Percentiles rank a stretch among this genome's conserved stretches.
Conservation (phyloP, 2,329 filamentous ascomycete species). For the Aspergillus sp. region DNA sequence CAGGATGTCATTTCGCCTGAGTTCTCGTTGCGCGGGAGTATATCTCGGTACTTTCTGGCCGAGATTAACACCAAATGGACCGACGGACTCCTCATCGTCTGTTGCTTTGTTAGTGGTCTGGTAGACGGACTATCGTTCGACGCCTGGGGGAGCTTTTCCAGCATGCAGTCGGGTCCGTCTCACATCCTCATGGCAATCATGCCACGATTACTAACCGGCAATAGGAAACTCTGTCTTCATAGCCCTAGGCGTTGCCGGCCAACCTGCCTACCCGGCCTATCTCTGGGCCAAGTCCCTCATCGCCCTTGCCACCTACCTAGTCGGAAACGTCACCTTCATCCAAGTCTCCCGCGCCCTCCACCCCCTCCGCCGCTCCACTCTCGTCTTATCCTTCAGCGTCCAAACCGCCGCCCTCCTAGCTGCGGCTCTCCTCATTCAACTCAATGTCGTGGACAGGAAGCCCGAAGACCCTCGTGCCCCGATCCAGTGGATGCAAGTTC, state of each 20-base stretch:
- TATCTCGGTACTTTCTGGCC: not conserved
- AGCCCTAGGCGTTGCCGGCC: constrained; percentile 19
- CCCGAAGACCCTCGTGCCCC: not conserved
- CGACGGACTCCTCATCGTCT: constrained; percentile 10
- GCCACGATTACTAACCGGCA: not conserved
- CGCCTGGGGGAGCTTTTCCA: constrained; percentile 23
- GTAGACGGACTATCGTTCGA: constrained; percentile 24
- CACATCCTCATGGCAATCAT: not conserved
- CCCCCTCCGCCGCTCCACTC: constrained; percentile 19
- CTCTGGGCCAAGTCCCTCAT: constrained; percentile 28
- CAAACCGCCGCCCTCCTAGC: constrained; percentile 22
- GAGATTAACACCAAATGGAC: constrained; percentile 5
- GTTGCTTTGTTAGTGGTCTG: constrained; percentile 20
- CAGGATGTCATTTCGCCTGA: no score
- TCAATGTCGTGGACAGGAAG: constrained; percentile 8
- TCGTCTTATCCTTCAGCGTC: constrained; percentile 25
- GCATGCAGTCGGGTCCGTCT: constrained; percentile 24
- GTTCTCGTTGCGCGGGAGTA: no score
- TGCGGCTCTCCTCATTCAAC: constrained; percentile 16
- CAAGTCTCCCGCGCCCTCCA: constrained; percentile 16
- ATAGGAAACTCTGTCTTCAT: constrained; percentile 31
- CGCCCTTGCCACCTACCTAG: constrained; percentile 22
- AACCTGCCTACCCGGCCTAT: constrained; percentile 18
- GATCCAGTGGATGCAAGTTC: constrained; percentile 17
- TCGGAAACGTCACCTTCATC: constrained; percentile 27